Conservation (phyloP, 2,329 filamentous ascomycete genomes). For the Eutypella sp. region DNA sequence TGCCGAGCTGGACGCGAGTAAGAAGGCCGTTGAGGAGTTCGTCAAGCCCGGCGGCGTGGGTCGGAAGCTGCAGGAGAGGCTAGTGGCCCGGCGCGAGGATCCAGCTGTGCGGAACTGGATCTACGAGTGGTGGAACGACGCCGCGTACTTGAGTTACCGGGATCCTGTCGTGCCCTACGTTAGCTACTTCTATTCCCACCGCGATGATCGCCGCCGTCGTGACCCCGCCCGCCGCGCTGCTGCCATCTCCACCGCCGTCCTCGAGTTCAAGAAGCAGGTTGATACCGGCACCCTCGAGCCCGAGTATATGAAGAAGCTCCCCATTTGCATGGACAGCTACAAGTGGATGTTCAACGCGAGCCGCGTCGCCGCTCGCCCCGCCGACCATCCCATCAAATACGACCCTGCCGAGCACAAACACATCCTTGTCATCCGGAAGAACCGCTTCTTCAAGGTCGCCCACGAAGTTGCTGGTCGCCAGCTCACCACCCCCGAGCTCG, state of each 20-base stretch:
- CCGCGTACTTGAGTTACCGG: slow-evolving; percentile 86
- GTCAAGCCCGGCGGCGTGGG: slow-evolving; percentile 81
- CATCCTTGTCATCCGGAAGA: slow-evolving; percentile 87
- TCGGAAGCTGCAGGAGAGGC: slow-evolving; percentile 78
- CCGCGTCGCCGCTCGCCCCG: slow-evolving; percentile 75
- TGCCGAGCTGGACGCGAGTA: slow-evolving; percentile 65
- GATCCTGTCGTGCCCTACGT: slow-evolving; percentile 97
- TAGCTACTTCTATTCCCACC: slow-evolving; percentile 98
- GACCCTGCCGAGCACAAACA: slow-evolving; percentile 71
- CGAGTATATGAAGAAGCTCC: slow-evolving; percentile 97
- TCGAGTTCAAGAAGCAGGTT: slow-evolving; percentile 94
- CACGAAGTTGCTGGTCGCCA: slow-evolving; percentile 78
- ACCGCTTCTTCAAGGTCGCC: slow-evolving; percentile 91
- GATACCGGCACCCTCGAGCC: slow-evolving; percentile 80
- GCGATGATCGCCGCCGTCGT: slow-evolving; percentile 82
- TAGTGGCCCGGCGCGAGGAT: slow-evolving; percentile 73
- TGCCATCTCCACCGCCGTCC: slow-evolving; percentile 75
- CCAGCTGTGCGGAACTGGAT: slow-evolving; percentile 89
- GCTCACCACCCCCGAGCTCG: slow-evolving; percentile 83
- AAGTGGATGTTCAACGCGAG: slow-evolving; percentile 98
- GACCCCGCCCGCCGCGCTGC: slow-evolving; percentile 91
- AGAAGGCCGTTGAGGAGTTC: slow-evolving; percentile 83
- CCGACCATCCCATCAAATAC: slow-evolving; percentile 82
- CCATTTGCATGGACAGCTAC: slow-evolving; percentile 98
- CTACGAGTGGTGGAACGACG: slow-evolving; percentile 96